phyloP scores from a whole-genome alignment of 129 eudicot genomes.

The Lonicera japonica region DNA sequence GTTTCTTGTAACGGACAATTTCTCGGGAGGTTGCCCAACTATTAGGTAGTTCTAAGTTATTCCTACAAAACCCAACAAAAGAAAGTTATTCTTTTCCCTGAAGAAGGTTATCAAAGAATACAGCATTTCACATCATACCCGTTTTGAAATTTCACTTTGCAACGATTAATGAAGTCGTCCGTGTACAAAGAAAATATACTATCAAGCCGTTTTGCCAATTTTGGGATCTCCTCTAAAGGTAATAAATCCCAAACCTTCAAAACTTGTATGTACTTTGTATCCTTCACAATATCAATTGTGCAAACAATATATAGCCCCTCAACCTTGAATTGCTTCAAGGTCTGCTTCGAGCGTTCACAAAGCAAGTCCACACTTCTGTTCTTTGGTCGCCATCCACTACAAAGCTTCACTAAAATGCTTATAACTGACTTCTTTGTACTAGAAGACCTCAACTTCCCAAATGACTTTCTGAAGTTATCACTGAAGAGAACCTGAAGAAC shows the following conservation, averaged over 20 bases:
- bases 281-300: slow-evolving; percentile 55
- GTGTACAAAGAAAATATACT: slow-evolving; percentile 48
- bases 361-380: slow-evolving; percentile 39
- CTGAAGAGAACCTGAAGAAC: slow-evolving; percentile 62
- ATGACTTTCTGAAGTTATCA: slow-evolving; percentile 61
- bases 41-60: slow-evolving; percentile 56
- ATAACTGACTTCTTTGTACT: slow-evolving; percentile 42
- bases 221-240: slow-evolving; percentile 49
- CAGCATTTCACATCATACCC: slow-evolving; percentile 36
- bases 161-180: slow-evolving; percentile 46
- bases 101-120: no score
- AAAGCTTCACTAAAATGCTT: slow-evolving; percentile 44
- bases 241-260: slow-evolving; percentile 78
- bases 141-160: slow-evolving; percentile 41
- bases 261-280: slow-evolving; percentile 36
- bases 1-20: slow-evolving; percentile 29
- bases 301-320: slow-evolving; percentile 56
- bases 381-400: slow-evolving; percentile 77
- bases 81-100: neutral
- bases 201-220: slow-evolving; percentile 56
- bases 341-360: slow-evolving; percentile 47
- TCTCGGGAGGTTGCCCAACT: slow-evolving; percentile 39
- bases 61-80: slow-evolving; percentile 20
- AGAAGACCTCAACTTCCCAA: slow-evolving; percentile 28
- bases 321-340: slow-evolving; percentile 58